Evolutionary conservation across 768 basidiomycete species (phyloP).

Genomic region (Podaxis pistillaris): DNA sequence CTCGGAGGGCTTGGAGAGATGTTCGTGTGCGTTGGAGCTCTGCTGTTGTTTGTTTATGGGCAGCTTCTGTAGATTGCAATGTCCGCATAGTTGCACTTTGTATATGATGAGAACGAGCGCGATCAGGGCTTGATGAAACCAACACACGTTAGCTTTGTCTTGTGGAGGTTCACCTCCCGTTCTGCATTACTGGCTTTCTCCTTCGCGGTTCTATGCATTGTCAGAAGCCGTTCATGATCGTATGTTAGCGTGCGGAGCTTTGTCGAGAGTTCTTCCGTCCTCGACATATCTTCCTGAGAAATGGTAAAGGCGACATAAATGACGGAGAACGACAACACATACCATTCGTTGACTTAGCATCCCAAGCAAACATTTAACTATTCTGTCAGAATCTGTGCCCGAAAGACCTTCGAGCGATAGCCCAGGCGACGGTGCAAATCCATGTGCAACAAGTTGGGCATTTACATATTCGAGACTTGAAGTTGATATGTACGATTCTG

Average conservation of each 20-base stretch:
- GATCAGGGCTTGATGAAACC: neutral
- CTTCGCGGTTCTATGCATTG: slow-evolving; percentile 57
- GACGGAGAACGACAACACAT: slow-evolving; percentile 23
- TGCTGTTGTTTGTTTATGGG: slow-evolving; percentile 66
- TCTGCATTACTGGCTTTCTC: slow-evolving; percentile 73
- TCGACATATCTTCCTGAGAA: slow-evolving; percentile 64
- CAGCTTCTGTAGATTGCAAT: slow-evolving; percentile 56
- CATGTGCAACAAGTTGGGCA: slow-evolving; percentile 79
- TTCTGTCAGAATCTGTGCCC: slow-evolving; percentile 49
- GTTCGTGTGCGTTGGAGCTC: slow-evolving; percentile 76
- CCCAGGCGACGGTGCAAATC: slow-evolving; percentile 64
- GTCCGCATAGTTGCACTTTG: slow-evolving; percentile 50
- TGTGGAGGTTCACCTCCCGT: slow-evolving; percentile 72
- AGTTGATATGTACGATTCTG: slow-evolving; percentile 48
- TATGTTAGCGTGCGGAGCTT: slow-evolving; percentile 77
- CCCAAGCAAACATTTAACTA: slow-evolving; percentile 73
- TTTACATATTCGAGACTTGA: slow-evolving; percentile 80
- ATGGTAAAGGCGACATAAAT: neutral
- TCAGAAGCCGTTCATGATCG: slow-evolving; percentile 72
- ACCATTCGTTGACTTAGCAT: slow-evolving; percentile 80
- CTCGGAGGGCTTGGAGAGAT: slow-evolving; percentile 64
- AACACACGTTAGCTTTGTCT: slow-evolving; percentile 69
- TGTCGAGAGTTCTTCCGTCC: slow-evolving; percentile 73
- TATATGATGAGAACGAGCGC: slow-evolving; percentile 3
- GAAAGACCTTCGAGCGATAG: slow-evolving; percentile 66